These are phyloP conservation scores for Periconia sp. DNA, from an alignment of 2,329 filamentous ascomycete genomes.

Conservation along the genomic window DNA sequence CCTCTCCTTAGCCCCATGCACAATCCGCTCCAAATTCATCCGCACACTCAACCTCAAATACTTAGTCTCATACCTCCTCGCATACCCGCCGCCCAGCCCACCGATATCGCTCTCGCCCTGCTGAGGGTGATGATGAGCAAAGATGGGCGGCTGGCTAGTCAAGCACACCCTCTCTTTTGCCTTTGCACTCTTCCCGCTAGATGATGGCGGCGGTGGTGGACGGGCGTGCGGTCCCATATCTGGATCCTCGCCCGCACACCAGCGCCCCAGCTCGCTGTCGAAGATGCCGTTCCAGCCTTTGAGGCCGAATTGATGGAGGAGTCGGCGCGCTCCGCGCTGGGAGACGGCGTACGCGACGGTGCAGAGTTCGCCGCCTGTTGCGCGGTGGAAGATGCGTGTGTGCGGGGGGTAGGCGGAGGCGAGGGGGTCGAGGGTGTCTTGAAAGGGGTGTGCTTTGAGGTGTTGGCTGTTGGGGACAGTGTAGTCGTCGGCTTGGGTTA, in stretches of 20 bases:
- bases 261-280: slow-evolving; percentile 29
- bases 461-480: slow-evolving; percentile 25
- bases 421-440: slow-evolving; percentile 26
- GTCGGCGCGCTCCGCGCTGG: slow-evolving; percentile 31
- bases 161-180: slow-evolving; percentile 27
- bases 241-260: slow-evolving; percentile 30
- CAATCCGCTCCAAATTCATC: slow-evolving; percentile 33
- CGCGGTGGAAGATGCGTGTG: slow-evolving; percentile 31
- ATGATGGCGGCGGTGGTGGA: not conserved
- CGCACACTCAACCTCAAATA: slow-evolving; percentile 34
- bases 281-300: slow-evolving; percentile 34
- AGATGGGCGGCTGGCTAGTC: slow-evolving; percentile 29
- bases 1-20: slow-evolving; percentile 17
- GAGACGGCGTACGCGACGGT: slow-evolving; percentile 32
- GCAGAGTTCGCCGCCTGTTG: slow-evolving; percentile 30
- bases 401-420: slow-evolving; percentile 25
- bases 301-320: slow-evolving; percentile 30
- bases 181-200: slow-evolving; percentile 3
- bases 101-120: slow-evolving; percentile 35
- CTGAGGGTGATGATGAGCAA: slow-evolving; percentile 34
- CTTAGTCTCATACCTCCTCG: slow-evolving; percentile 32
- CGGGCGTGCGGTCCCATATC: slow-evolving; percentile 13
- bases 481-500: slow-evolving; percentile 24
- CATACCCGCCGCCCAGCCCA: slow-evolving; percentile 33
- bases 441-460: slow-evolving; percentile 36